phyloP scores from a whole-genome alignment of 139 green algal species.

The Picochlorum sp. region DNA sequence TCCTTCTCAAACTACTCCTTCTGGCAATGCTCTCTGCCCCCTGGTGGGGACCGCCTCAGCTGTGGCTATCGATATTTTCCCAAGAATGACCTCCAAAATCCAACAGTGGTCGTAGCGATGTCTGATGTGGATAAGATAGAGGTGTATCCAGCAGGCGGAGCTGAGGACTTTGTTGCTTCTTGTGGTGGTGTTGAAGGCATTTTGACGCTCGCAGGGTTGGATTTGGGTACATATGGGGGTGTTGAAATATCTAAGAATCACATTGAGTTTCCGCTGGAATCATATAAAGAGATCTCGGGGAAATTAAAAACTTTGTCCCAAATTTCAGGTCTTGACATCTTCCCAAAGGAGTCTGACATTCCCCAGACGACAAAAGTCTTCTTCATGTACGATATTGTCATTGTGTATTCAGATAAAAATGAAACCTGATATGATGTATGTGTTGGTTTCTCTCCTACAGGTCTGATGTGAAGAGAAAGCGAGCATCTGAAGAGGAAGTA shows the following conservation, averaged over 20 bases:
- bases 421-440: neutral
- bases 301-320: neutral
- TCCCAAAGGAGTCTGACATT: neutral
- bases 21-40: slow-evolving; percentile 13
- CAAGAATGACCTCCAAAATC: slow-evolving; percentile 18
- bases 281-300: neutral
- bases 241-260: too few relatives aligned
- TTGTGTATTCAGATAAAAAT: too few relatives aligned
- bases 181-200: slow-evolving; percentile 52
- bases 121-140: slow-evolving; percentile 20
- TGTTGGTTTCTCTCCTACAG: neutral
- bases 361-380: neutral
- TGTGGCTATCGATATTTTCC: slow-evolving; percentile 48
- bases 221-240: slow-evolving; percentile 5
- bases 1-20: neutral
- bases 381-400: neutral
- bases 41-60: neutral
- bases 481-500: slow-evolving; percentile 30
- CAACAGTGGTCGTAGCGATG: slow-evolving; percentile 46
- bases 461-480: neutral
- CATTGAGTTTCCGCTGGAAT: neutral
- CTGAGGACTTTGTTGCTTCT: slow-evolving; percentile 40
- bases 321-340: neutral
- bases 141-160: slow-evolving; percentile 34
- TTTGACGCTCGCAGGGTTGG: slow-evolving; percentile 31